phyloP scores from a whole-genome alignment of 768 basidiomycete species.

The Boletus pseudo-olivaceus region DNA sequence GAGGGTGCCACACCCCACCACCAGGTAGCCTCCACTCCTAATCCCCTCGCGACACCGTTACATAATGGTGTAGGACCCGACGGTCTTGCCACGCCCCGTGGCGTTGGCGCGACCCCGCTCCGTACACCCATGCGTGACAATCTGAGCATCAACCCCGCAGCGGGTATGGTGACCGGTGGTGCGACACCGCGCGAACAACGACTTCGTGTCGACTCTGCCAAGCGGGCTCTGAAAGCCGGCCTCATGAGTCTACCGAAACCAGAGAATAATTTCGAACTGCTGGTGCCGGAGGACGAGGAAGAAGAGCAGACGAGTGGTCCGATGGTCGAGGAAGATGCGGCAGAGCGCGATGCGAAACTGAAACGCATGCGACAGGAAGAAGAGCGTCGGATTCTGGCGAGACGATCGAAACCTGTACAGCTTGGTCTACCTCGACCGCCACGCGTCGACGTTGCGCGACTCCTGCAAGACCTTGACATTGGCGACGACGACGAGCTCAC shows the following conservation, averaged over 20 bases:
- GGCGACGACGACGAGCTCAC: conserved; percentile 45
- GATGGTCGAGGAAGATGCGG: conserved; percentile 76
- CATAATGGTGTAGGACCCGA: conserved; percentile 44
- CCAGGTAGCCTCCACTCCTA: conserved; percentile 88
- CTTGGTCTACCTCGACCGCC: conserved; percentile 81
- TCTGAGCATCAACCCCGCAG: conserved; percentile 80
- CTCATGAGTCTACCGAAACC: conserved; percentile 86
- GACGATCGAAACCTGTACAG: conserved; percentile 80
- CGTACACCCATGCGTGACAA: conserved; percentile 95
- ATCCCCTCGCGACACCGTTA: conserved; percentile 88
- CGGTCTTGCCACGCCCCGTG: conserved; percentile 54
- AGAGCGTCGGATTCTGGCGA: conserved; percentile 72
- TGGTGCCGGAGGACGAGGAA: conserved; percentile 86
- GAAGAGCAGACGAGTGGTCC: conserved; percentile 31
- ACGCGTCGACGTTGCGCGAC: conserved; percentile 65
- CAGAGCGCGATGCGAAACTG: conserved; percentile 80
- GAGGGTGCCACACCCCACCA: conserved; percentile 95
- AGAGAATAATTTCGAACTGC: conserved; percentile 95
- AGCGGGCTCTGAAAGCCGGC: conserved; percentile 73
- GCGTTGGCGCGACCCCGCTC: conserved; percentile 69
- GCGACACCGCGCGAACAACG: conserved; percentile 78
- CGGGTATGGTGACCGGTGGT: conserved; percentile 50
- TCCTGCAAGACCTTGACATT: conserved; percentile 59
- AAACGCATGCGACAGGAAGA: conserved; percentile 69
- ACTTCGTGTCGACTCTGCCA: conserved; percentile 56